Conservation (phyloP, 805 yeast genomes). For the Metschnikowia cerradonensis region DNA sequence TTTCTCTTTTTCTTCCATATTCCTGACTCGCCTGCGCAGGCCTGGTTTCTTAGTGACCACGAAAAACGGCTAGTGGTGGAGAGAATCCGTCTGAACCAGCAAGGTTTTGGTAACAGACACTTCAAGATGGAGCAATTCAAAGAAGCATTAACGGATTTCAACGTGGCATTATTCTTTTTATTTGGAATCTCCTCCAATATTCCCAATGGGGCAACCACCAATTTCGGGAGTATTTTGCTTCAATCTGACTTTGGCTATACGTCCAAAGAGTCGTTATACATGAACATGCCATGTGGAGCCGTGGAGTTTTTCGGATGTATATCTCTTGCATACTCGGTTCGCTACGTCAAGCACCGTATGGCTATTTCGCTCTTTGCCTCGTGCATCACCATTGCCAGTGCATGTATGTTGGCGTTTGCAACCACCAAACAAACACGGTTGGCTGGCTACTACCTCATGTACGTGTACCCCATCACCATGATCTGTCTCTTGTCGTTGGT, state of each 20-base stretch:
- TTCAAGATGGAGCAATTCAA: conserved; percentile 53
- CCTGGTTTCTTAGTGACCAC: conserved; percentile 41
- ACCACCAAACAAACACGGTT: conserved; percentile 17
- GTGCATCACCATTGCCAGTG: conserved; percentile 13
- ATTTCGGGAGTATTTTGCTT: conserved; percentile 29
- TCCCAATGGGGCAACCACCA: conserved; percentile 29
- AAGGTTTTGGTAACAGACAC: conserved; percentile 53
- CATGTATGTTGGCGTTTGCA: conserved; percentile 16
- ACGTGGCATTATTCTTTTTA: conserved; percentile 38
- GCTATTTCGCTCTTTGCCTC: conserved; percentile 26
- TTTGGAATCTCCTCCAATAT: conserved; percentile 25
- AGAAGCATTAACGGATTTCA: conserved; percentile 48
- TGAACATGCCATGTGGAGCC: conserved; percentile 28
- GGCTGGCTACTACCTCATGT: conserved; percentile 30
- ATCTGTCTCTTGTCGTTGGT: conserved; percentile 20
- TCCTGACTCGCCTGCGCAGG: conserved; percentile 51
- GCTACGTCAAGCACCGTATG: conserved; percentile 28
- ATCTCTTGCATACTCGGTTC: conserved; percentile 21
- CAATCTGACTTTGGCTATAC: conserved; percentile 23
- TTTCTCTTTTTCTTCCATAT: conserved; percentile 43
- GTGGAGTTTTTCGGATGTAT: conserved; percentile 23
- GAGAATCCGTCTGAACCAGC: conserved; percentile 51
- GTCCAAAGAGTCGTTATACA: conserved; percentile 19
- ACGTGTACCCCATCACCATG: conserved; percentile 29
- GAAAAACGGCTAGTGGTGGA: conserved; percentile 44